Base-by-base conservation (phyloP, 176 grass and related monocot species). In the Musa beccarii region DNA sequence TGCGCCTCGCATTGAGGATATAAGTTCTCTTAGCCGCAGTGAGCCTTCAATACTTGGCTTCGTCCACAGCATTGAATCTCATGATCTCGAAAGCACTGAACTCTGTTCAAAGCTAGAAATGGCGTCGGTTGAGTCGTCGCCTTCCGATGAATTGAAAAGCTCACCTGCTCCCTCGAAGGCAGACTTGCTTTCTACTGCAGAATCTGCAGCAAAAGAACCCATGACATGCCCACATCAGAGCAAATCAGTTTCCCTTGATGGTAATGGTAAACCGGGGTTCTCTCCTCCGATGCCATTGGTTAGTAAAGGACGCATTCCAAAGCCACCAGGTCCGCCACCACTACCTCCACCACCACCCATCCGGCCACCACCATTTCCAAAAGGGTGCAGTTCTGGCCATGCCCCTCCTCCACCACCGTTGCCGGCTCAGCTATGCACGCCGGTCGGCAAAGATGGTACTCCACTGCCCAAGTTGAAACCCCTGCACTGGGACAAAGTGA, bases 401-500 rank as follows among this genome's bases (percentile, higher is more conserved):
- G 72, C 76, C 12, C 50, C 80, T 71, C 78, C 87, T 17, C 86
- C 79, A 10, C 81, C 86, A 16, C 77, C 81, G 4, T 76, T 72
- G 10, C 81, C 84, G 21, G 66, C 77, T 50, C 75, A 80, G 73
- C 84, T 78, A 72, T 15, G 61, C 54, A 73, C 73, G 12, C 29
- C 77, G 0, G 71, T 76, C 1, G 81, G 82, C 49, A 52, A 86
- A 75, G 87, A 90, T 59, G 88, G 82, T 71, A 57, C 78, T 25
- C 66, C 88, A 75, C 86, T 98, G 75, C 84, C 90, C 0, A 98
- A 98, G 81, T 88, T 99, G 76, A 99, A 99, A 71, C 90, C 95
- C 12, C 85, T 99, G 76, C 95, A 99, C 80, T 99, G 95, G 95
- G 95, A 99, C 88, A 99, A 99, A 82, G 95, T 99, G 68, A 84